Evolutionary conservation across 495 filamentous ascomycete species (phyloP).

Genomic region (Penicillium canariense): DNA sequence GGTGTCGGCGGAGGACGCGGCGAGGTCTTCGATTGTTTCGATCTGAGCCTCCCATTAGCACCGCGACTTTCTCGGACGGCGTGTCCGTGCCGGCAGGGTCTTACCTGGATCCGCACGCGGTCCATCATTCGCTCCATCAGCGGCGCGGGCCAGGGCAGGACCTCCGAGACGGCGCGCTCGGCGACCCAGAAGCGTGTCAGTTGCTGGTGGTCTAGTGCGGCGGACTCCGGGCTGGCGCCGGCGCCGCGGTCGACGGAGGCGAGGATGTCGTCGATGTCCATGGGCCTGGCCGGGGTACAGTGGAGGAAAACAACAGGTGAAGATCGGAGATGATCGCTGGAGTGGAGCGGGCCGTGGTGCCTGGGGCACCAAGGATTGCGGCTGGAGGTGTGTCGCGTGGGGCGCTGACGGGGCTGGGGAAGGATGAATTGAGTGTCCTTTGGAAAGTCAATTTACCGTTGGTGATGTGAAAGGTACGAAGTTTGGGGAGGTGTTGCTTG

Average conservation of each 20-base stretch:
- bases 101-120: conserved; percentile 66
- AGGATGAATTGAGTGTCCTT: too few species aligned
- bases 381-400: too few species aligned
- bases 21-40: conserved; percentile 71
- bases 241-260: conserved; percentile 68
- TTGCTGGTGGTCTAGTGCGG: conserved; percentile 76
- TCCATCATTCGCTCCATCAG: conserved; percentile 77
- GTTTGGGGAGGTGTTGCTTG: too few species aligned
- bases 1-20: conserved; percentile 44
- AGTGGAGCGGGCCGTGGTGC: conserved; percentile 20
- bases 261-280: conserved; percentile 92
- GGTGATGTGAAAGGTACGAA: too few species aligned
- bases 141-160: conserved; percentile 63
- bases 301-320: conserved; percentile 11
- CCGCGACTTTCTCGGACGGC: too few species aligned
- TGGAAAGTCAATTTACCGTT: too few species aligned
- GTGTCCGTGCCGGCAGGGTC: too few species aligned
- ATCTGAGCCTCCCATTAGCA: too few species aligned
- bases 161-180: conserved; percentile 83
- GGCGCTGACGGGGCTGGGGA: too few species aligned
- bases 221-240: conserved; percentile 52
- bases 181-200: conserved; percentile 91
- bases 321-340: conserved; percentile 11
- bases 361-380: conserved; percentile 7
- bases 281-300: conserved; percentile 25